These are phyloP conservation scores for Hanseniaspora vineae DNA, from an alignment of 805 yeast species.

Conservation along the genomic window DNA sequence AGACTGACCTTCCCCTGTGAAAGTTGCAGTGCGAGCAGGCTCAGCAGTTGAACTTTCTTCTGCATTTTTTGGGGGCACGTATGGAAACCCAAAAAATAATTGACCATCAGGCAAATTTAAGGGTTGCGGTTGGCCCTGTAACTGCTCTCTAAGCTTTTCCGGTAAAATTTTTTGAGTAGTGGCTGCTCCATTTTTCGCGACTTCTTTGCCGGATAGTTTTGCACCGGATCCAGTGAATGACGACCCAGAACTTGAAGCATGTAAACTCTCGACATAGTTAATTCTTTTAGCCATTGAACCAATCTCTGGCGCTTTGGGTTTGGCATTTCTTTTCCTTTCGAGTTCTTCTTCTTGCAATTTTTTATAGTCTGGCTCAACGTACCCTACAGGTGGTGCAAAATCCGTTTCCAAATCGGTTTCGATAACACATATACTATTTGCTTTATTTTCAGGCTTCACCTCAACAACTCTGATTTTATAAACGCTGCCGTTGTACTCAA, in stretches of 20 bases:
- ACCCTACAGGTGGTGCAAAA: slow-evolving; percentile 98
- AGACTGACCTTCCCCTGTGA: slow-evolving; percentile 67
- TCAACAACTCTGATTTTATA: slow-evolving; percentile 78
- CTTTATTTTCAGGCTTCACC: slow-evolving; percentile 59
- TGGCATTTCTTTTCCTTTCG: slow-evolving; percentile 21
- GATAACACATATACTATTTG: slow-evolving; percentile 75
- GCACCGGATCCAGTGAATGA: slow-evolving; percentile 52
- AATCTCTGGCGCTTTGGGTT: slow-evolving; percentile 26
- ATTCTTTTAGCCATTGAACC: slow-evolving; percentile 63
- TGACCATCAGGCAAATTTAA: slow-evolving; percentile 71
- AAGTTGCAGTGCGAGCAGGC: slow-evolving; percentile 10
- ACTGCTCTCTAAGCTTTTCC: slow-evolving; percentile 31
- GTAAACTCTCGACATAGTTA: neutral
- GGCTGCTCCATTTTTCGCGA: slow-evolving; percentile 12
- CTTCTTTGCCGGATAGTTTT: slow-evolving; percentile 52
- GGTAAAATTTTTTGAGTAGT: slow-evolving; percentile 11
- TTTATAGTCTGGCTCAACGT: slow-evolving; percentile 76
- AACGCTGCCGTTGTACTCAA: slow-evolving; percentile 66
- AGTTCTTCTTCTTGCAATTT: slow-evolving; percentile 16
- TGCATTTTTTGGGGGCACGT: slow-evolving; percentile 29
- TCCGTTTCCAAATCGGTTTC: slow-evolving; percentile 96
- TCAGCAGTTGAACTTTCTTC: slow-evolving; percentile 13
- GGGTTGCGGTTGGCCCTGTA: slow-evolving; percentile 57
- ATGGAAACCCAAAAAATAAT: slow-evolving; percentile 87
- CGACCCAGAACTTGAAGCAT: slow-evolving; percentile 26